A percentile compares a stretch with the other conserved stretches of the same genome.
These are phyloP conservation scores for Domatiomyces catenatus DNA, from an alignment of 2,329 filamentous ascomycete genomes.

Conservation along the genomic window DNA sequence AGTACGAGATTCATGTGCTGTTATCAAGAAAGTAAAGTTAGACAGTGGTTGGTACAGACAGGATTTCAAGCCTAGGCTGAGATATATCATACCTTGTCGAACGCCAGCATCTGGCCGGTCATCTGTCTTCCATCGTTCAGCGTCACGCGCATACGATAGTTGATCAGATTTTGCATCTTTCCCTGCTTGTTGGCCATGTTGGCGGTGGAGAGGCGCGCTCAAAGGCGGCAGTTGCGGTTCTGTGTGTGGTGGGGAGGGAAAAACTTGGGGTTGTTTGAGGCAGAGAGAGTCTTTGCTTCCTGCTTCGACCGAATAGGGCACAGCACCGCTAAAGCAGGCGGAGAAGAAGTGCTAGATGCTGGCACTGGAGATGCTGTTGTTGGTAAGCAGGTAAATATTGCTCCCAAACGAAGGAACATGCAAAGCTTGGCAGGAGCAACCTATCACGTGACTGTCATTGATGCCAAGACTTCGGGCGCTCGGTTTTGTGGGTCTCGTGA, in stretches of 20 bases:
- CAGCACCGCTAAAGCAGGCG: conserved; percentile 1
- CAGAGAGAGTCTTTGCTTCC: too few species aligned
- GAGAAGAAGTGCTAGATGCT: conserved; percentile 1
- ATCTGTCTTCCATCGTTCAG: conserved; percentile 91
- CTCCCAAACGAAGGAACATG: too few species aligned
- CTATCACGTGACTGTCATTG: neutral
- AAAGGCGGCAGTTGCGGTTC: conserved; percentile 24
- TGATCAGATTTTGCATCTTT: conserved; percentile 85
- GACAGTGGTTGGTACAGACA: neutral
- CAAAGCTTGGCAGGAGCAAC: neutral
- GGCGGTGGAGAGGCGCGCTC: conserved; percentile 25
- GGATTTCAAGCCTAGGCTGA: neutral
- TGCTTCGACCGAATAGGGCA: too few species aligned
- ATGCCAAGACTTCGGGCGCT: neutral
- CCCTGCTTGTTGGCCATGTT: conserved; percentile 85
- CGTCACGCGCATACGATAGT: conserved; percentile 97
- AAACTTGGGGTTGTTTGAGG: neutral
- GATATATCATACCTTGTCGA: conserved; percentile 60
- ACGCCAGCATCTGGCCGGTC: conserved; percentile 95
- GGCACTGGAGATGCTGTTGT: conserved; percentile 3
- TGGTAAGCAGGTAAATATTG: neutral
- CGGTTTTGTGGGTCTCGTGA: neutral
- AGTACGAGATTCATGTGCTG: conserved; percentile 99
- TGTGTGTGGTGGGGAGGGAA: neutral
- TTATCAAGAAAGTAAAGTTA: conserved; percentile 2